Conservation (phyloP, 768 basidiomycete species). For the Rhizopogon vesiculosus region DNA sequence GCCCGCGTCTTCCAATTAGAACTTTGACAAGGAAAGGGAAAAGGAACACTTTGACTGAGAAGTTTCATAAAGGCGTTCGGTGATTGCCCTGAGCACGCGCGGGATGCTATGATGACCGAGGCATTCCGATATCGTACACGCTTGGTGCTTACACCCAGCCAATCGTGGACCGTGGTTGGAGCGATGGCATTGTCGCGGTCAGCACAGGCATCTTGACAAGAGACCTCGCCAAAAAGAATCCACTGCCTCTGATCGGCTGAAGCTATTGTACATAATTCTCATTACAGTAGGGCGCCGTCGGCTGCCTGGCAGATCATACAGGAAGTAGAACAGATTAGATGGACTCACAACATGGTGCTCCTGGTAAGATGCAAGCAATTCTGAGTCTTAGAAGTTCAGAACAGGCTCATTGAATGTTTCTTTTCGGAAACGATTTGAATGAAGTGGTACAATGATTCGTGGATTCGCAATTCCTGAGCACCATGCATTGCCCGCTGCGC, state of each 20-base stretch:
- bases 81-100: not conserved
- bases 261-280: not conserved
- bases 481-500: not conserved
- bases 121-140: not conserved
- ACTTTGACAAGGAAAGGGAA: constrained; percentile 1
- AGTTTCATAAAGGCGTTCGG: not conserved
- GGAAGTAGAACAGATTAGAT: not conserved
- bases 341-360: not conserved
- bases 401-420: not conserved
- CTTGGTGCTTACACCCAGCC: not conserved
- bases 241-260: not conserved
- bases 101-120: not conserved
- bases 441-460: no score
- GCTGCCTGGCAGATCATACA: not conserved
- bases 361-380: not conserved
- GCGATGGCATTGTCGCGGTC: not conserved
- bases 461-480: not conserved
- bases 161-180: not conserved
- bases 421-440: not conserved
- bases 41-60: not conserved
- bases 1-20: constrained; percentile 6
- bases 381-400: not conserved
- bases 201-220: not conserved
- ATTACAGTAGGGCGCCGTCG: not conserved
- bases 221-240: not conserved